A percentile compares a stretch with the other conserved stretches of the same genome.
Evolutionary conservation across 202 grass and related monocot species (phyloP).

Genomic region (Schoenoplectus triqueter): DNA sequence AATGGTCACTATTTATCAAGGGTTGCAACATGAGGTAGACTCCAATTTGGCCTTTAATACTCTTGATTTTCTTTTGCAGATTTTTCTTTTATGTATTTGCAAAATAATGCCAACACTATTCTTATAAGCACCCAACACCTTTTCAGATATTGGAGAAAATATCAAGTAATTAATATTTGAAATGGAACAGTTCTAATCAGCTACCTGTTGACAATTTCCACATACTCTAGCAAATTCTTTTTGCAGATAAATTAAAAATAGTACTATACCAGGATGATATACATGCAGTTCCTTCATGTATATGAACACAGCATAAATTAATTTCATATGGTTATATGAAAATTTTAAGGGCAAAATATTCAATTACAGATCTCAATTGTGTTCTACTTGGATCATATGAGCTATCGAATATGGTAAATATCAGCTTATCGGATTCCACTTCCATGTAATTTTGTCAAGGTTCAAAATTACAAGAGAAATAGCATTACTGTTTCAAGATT

Average conservation of each 20-base stretch:
- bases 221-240: slow-evolving; percentile 5
- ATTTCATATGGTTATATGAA: not conserved
- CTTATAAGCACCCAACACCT: not conserved
- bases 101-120: not conserved
- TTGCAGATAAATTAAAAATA: not conserved
- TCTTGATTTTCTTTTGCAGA: not conserved
- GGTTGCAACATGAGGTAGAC: slow-evolving; percentile 11
- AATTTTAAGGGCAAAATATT: not conserved
- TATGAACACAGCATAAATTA: not conserved
- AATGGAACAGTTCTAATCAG: slow-evolving; percentile 4
- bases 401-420: too few relatives aligned
- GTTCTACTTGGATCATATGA: not conserved
- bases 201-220: slow-evolving; percentile 24
- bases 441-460: too few relatives aligned
- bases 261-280: too few relatives aligned
- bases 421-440: too few relatives aligned
- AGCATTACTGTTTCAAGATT: too few relatives aligned
- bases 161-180: not conserved
- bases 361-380: not conserved
- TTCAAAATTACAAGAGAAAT: too few relatives aligned
- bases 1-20: not conserved
- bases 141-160: slow-evolving; percentile 17
- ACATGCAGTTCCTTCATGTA: not conserved
- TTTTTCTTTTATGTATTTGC: not conserved
- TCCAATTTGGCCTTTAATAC: not conserved